Evolutionary conservation across 257 asterid species (phyloP), one percentile per base, ranked within the genome.

Genomic region (Penstemon barbatus): DNA sequence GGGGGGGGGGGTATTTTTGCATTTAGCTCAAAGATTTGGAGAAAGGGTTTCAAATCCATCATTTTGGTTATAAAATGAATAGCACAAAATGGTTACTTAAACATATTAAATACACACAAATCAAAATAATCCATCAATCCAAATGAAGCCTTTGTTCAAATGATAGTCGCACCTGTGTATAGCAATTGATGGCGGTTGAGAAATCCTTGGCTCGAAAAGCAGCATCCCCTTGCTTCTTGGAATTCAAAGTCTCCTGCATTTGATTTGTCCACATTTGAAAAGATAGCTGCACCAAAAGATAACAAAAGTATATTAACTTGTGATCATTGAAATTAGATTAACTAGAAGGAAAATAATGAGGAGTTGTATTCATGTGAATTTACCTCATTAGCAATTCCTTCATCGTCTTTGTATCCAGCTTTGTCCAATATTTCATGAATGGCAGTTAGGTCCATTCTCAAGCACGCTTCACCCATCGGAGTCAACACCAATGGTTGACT

Each of bases 221-320:
- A 48, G 89, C 91, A 71, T 93, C 98, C 1, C 98, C 98, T 52
- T 88, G 94, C 84, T 86, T 90, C 87, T 93, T 93, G 25, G 90
- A 90, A 66, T 82, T 84, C 84, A 93, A 75, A 37, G 92, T 84
- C 69, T 88, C 97, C 83, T 90, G 97, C 97, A 93, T 90, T 83
- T 90, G 97, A 70, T 86, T 85, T 48, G 97, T 93, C 98, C 98
- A 93, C 92, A 93, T 70, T 69, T 93, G 98, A 76, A 93, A 93
- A 48, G 98, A 93, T 52, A 93, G 90, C 98, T 93, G 95, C 80
- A 84, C 53, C 51, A 55, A 77, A 13, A 53, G 65, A 67, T 19
- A 60, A 42, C 71, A 7, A 19, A 12, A 42, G 45, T 52, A 64
- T 8, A 60, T 55, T 15, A 51, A 64, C 15, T 55, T 10, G 8